A percentile compares a stretch with the other conserved stretches of the same genome.
These are phyloP conservation scores for Penicilliopsis zonata DNA, from an alignment of 495 filamentous ascomycete species.

Conservation along the genomic window DNA sequence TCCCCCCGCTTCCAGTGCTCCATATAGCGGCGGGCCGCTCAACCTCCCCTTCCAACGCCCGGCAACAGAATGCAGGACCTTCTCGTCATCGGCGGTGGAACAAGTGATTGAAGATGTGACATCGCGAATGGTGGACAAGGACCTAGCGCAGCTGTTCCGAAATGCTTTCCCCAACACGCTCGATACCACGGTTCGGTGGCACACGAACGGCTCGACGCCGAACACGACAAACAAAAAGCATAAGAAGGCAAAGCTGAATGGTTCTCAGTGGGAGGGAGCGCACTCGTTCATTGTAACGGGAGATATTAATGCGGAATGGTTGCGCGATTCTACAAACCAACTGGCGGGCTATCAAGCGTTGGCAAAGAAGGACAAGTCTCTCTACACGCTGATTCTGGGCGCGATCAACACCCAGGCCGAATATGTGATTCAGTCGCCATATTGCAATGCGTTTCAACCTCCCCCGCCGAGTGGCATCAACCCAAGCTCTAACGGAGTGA, in stretches of 20 bases:
- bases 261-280: constrained; percentile 61
- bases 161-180: constrained; percentile 96
- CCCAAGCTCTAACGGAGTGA: constrained; percentile 59
- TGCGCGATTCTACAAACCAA: constrained; percentile 96
- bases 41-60: constrained; percentile 86
- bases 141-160: constrained; percentile 86
- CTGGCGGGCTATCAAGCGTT: constrained; percentile 78
- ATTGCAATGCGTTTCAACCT: constrained; percentile 98
- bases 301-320: constrained; percentile 98
- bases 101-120: constrained; percentile 75
- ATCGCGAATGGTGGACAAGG: constrained; percentile 66
- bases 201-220: constrained; percentile 36
- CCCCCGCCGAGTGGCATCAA: constrained; percentile 66
- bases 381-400: constrained; percentile 73
- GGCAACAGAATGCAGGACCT: constrained; percentile 69
- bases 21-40: constrained; percentile 68
- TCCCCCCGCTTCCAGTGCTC: constrained; percentile 35
- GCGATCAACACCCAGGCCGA: constrained; percentile 96
- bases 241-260: constrained; percentile 38
- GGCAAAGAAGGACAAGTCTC: constrained; percentile 61
- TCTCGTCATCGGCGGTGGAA: constrained; percentile 74
- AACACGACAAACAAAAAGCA: constrained; percentile 21
- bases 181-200: constrained; percentile 82
- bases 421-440: constrained; percentile 87
- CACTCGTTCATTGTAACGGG: constrained; percentile 96